Evolutionary conservation across 805 yeast species (phyloP).

Genomic region (Lachancea nothofagi): DNA sequence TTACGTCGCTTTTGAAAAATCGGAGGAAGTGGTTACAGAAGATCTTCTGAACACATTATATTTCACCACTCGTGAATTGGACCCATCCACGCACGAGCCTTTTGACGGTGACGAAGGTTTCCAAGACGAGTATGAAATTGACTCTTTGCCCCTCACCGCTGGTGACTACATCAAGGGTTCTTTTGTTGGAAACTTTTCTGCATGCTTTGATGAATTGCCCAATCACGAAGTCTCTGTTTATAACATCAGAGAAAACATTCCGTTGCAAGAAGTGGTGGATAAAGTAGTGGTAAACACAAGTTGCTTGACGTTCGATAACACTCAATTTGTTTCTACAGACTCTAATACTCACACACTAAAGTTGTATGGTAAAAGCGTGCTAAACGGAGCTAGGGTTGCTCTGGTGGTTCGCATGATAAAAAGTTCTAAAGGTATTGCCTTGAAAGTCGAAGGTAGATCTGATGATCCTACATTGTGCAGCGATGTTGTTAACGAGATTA

Average conservation of each 20-base stretch:
- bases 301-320: slow-evolving; percentile 68
- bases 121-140: slow-evolving; percentile 90
- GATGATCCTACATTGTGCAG: slow-evolving; percentile 34
- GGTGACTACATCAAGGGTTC: slow-evolving; percentile 82
- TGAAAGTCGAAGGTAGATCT: slow-evolving; percentile 56
- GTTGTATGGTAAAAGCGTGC: slow-evolving; percentile 67
- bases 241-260: slow-evolving; percentile 47
- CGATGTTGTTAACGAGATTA: slow-evolving; percentile 8
- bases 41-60: slow-evolving; percentile 62
- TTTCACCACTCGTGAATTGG: slow-evolving; percentile 74
- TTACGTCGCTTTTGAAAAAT: slow-evolving; percentile 69
- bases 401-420: slow-evolving; percentile 52
- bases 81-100: slow-evolving; percentile 62
- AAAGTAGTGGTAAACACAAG: slow-evolving; percentile 50
- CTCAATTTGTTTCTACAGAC: slow-evolving; percentile 56
- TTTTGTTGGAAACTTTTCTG: slow-evolving; percentile 69
- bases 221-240: slow-evolving; percentile 60
- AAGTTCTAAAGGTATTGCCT: slow-evolving; percentile 42
- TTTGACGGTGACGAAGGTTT: slow-evolving; percentile 74
- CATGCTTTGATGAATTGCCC: slow-evolving; percentile 66
- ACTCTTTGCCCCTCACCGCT: slow-evolving; percentile 59
- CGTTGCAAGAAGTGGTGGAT: slow-evolving; percentile 52
- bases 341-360: slow-evolving; percentile 63
- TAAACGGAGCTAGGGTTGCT: slow-evolving; percentile 38
- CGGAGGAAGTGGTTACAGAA: slow-evolving; percentile 43